phyloP scores from a whole-genome alignment of 2,329 filamentous ascomycete genomes.

The Cladobotryum protrusum region DNA sequence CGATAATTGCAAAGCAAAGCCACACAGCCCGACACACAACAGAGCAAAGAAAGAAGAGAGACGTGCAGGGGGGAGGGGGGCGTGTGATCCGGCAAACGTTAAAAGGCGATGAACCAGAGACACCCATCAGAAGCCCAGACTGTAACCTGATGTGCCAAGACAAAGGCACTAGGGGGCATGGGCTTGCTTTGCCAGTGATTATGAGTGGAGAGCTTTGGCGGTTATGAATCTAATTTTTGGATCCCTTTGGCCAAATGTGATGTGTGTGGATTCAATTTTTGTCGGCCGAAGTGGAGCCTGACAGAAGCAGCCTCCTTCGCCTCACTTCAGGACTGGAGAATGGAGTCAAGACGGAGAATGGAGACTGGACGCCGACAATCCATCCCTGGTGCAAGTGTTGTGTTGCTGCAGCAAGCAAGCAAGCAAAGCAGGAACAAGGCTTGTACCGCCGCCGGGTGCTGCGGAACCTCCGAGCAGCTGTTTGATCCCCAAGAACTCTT shows the following conservation, averaged over 20 bases:
- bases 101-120: background rate
- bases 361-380: no score
- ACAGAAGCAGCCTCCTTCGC: background rate
- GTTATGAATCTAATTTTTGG: constrained; percentile 2
- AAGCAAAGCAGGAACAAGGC: constrained; percentile 1
- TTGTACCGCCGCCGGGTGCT: constrained; percentile 1
- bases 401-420: no score
- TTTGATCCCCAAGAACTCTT: no score
- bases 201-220: background rate
- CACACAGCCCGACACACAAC: no score
- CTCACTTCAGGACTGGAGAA: constrained; percentile 4
- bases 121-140: background rate
- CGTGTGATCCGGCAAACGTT: background rate
- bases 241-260: background rate
- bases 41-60: no score
- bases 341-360: background rate
- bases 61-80: background rate
- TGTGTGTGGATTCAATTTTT: background rate
- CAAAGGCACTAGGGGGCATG: background rate
- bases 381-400: no score
- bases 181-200: background rate
- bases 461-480: background rate
- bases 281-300: constrained; percentile 6
- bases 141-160: constrained; percentile 3
- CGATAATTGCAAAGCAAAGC: background rate